Conservation (phyloP, 139 green algal genomes). For the Haematococcus sp. region DNA sequence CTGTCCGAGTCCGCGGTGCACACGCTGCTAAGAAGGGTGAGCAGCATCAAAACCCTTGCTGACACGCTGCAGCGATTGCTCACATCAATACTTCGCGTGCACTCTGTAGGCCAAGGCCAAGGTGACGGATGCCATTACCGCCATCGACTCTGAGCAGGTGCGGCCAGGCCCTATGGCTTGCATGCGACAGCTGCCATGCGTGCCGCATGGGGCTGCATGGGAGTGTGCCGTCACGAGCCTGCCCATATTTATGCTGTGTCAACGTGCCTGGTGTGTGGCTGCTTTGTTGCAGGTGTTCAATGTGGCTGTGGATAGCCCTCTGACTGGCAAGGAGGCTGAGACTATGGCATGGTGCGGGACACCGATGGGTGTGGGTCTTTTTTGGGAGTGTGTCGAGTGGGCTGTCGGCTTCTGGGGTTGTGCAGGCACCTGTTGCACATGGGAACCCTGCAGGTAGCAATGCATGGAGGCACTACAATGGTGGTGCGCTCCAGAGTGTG, state of each 20-base stretch:
- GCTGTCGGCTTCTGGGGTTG: too few species aligned
- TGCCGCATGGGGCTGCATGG: too few species aligned
- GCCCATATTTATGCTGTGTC: neutral
- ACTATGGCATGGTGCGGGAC: constrained; percentile 79
- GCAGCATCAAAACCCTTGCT: neutral
- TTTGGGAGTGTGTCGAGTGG: too few species aligned
- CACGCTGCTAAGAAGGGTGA: constrained; percentile 73
- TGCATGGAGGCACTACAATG: too few species aligned
- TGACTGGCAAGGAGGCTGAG: constrained; percentile 66
- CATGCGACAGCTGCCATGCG: too few species aligned
- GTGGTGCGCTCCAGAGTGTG: too few species aligned
- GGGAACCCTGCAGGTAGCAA: too few species aligned
- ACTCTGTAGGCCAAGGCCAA: constrained; percentile 62
- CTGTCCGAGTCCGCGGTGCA: constrained; percentile 56
- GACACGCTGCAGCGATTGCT: neutral
- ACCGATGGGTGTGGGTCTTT: too few species aligned
- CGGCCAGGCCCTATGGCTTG: neutral
- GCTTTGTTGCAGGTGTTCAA: constrained; percentile 91
- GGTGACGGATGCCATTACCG: constrained; percentile 56
- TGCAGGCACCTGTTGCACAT: too few species aligned
- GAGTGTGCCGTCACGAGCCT: neutral
- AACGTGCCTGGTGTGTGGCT: neutral
- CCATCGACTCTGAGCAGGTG: constrained; percentile 51
- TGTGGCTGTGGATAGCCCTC: constrained; percentile 59
- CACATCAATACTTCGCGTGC: neutral